Conservation (phyloP, 1,284 basidiomycete species). For the Somion occarium region DNA sequence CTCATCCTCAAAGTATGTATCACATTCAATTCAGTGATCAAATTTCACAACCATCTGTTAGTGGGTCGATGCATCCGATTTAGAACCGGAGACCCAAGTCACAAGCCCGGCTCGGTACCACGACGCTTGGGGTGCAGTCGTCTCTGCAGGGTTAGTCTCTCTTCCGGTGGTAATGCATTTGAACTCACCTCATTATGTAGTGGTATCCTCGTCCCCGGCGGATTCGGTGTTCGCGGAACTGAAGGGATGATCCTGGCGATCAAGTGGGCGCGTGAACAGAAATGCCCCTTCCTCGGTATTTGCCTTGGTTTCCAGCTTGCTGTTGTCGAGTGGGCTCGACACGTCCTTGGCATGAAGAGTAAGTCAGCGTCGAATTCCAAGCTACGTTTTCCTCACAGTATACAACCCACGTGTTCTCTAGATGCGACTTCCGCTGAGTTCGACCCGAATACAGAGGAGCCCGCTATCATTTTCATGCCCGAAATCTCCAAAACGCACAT, state of each 20-base stretch:
- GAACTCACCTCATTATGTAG: slow-evolving; percentile 32
- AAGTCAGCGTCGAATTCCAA: slow-evolving; percentile 17
- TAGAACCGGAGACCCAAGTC: slow-evolving; percentile 79
- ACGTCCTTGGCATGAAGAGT: slow-evolving; percentile 77
- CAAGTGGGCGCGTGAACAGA: slow-evolving; percentile 95
- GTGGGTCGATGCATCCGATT: slow-evolving; percentile 98
- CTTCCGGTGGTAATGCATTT: not conserved
- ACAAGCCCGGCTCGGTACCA: slow-evolving; percentile 88
- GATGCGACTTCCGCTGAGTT: slow-evolving; percentile 92
- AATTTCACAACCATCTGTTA: slow-evolving; percentile 25
- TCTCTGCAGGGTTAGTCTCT: slow-evolving; percentile 75
- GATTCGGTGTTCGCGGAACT: slow-evolving; percentile 90
- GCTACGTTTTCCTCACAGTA: slow-evolving; percentile 4
- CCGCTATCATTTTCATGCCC: slow-evolving; percentile 96
- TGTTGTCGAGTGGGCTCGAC: slow-evolving; percentile 92
- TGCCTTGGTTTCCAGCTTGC: slow-evolving; percentile 98
- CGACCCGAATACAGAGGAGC: slow-evolving; percentile 51
- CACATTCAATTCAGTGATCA: not conserved
- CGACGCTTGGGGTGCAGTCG: slow-evolving; percentile 92
- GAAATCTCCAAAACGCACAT: slow-evolving; percentile 98
- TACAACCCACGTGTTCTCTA: slow-evolving; percentile 23
- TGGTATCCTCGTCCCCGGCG: slow-evolving; percentile 94
- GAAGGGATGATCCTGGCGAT: slow-evolving; percentile 98
- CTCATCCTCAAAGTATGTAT: slow-evolving; percentile 70
- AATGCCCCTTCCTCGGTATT: slow-evolving; percentile 93